These are phyloP conservation scores for Astragalus glycyphyllos DNA, from an alignment of 306 rosid genomes.

Conservation along the genomic window DNA sequence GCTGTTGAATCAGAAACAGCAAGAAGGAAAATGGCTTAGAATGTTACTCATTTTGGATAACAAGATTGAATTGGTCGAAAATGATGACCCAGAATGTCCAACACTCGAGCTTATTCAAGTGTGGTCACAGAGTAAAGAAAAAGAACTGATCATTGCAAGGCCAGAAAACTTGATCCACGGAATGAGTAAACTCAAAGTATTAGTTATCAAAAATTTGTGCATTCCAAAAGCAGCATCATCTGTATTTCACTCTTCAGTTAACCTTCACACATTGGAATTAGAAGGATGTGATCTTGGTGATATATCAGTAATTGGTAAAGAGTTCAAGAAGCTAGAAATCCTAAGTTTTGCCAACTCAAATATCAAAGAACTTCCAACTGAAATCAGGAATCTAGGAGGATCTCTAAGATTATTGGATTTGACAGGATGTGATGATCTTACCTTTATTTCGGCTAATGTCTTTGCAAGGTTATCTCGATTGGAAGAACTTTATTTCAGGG, in stretches of 20 bases:
- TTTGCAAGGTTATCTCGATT: slow-evolving; percentile 27
- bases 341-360: slow-evolving; percentile 43
- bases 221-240: slow-evolving; percentile 13
- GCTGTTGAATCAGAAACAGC: neutral
- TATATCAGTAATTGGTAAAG: slow-evolving; percentile 34
- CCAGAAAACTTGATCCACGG: slow-evolving; percentile 9
- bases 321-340: slow-evolving; percentile 30
- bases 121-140: neutral
- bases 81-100: neutral
- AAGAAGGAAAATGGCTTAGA: neutral
- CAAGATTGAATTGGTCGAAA: neutral
- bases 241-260: neutral
- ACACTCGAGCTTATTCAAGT: slow-evolving; percentile 16
- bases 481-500: slow-evolving; percentile 44
- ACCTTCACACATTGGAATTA: slow-evolving; percentile 8
- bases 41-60: slow-evolving; percentile 30
- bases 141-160: too few species aligned
- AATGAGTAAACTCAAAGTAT: slow-evolving; percentile 24
- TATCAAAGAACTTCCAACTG: slow-evolving; percentile 31
- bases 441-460: slow-evolving; percentile 13
- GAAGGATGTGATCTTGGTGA: slow-evolving; percentile 37
- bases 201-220: slow-evolving; percentile 6
- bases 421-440: slow-evolving; percentile 25
- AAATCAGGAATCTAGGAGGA: slow-evolving; percentile 37
- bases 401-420: slow-evolving; percentile 8